Percentiles rank a stretch among this genome's conserved stretches.
phyloP scores from a whole-genome alignment of 2,329 filamentous ascomycete genomes.

The Incumbomyces delicatus region DNA sequence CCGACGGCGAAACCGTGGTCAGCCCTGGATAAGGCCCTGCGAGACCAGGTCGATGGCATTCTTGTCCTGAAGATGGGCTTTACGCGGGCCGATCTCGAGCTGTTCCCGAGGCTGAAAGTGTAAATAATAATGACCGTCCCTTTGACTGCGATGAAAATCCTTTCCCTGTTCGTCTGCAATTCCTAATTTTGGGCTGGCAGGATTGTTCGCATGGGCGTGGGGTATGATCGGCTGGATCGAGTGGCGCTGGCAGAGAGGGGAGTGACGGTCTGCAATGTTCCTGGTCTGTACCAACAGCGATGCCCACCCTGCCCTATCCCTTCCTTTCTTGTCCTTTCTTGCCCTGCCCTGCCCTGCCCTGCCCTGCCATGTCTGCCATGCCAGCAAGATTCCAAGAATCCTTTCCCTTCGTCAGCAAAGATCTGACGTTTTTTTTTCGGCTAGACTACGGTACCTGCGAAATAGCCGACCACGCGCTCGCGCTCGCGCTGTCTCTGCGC shows the following conservation, averaged over 20 bases:
- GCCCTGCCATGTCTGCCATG: no score
- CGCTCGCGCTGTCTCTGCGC: constrained; percentile 15
- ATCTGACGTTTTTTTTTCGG: background rate
- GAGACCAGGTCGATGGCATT: constrained; percentile 17
- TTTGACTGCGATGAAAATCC: no score
- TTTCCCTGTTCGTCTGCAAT: background rate
- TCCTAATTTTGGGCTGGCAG: constrained; percentile 3
- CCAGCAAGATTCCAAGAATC: no score
- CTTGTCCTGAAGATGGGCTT: constrained; percentile 19
- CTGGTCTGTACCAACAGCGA: constrained; percentile 27
- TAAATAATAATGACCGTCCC: constrained; percentile 4
- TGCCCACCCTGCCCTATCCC: no score
- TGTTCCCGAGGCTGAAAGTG: constrained; percentile 19
- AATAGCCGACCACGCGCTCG: constrained; percentile 19
- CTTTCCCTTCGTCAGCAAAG: no score
- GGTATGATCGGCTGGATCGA: constrained; percentile 18
- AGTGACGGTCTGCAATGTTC: constrained; percentile 21
- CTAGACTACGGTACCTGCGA: constrained; percentile 19
- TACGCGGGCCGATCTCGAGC: constrained; percentile 10
- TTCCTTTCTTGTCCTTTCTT: no score
- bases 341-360: constrained; percentile 16
- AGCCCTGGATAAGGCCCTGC: constrained; percentile 11
- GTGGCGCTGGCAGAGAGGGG: constrained; percentile 14
- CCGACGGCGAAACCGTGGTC: constrained; percentile 14
- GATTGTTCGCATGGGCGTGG: constrained; percentile 19